Percentiles rank a stretch among this genome's conserved stretches.
Conservation (phyloP, 805 yeast genomes). For the Schwanniomyces vanrijiae region DNA sequence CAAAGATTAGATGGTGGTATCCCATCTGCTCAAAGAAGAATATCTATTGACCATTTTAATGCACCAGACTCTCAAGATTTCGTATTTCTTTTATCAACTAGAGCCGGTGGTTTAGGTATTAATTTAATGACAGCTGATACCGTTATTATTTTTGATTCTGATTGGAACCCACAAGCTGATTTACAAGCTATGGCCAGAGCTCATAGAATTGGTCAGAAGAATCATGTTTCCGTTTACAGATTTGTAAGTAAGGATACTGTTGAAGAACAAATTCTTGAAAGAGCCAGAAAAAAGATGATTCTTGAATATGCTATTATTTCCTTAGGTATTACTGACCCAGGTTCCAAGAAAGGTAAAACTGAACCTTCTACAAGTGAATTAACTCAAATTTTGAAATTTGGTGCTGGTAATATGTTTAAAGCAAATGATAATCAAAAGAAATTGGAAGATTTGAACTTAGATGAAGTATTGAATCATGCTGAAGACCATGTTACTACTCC, state of each 20-base stretch:
- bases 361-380: constrained; percentile 87
- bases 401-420: constrained; percentile 98
- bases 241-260: constrained; percentile 98
- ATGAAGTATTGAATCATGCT: constrained; percentile 94
- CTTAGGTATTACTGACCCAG: constrained; percentile 85
- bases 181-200: constrained; percentile 99
- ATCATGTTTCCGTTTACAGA: constrained; percentile 95
- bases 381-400: constrained; percentile 91
- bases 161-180: constrained; percentile 99
- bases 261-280: constrained; percentile 94
- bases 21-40: constrained; percentile 89
- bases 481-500: constrained; percentile 97
- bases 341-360: constrained; percentile 46
- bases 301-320: constrained; percentile 96
- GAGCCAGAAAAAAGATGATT: constrained; percentile 98
- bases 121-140: constrained; percentile 99
- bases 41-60: constrained; percentile 94
- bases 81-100: constrained; percentile 83
- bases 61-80: constrained; percentile 92
- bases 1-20: constrained; percentile 97
- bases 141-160: constrained; percentile 95
- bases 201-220: constrained; percentile 98
- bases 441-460: constrained; percentile 90
- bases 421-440: constrained; percentile 94
- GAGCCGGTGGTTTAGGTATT: constrained; percentile 99